Conservation (phyloP, 805 yeast species). For the Wilhelminamyces savonicus region DNA sequence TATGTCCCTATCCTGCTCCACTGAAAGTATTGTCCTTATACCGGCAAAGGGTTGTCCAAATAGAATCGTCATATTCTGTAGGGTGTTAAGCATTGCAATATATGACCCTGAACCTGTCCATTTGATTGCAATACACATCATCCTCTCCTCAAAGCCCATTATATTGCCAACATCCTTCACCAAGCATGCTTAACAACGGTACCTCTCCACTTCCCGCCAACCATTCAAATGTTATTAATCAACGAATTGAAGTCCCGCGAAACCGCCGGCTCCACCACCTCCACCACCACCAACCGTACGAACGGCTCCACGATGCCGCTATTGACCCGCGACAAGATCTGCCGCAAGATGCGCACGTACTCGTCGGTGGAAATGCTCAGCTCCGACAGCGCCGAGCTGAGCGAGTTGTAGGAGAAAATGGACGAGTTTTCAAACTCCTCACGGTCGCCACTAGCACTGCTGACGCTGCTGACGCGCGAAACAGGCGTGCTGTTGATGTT, state of each 20-base stretch:
- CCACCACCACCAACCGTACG: slow-evolving; percentile 18
- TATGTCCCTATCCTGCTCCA: too few species aligned
- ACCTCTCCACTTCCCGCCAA: too few species aligned
- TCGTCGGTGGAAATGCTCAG: slow-evolving; percentile 23
- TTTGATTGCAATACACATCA: too few species aligned
- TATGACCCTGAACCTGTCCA: too few species aligned
- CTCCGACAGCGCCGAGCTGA: slow-evolving; percentile 15
- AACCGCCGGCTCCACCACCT: slow-evolving; percentile 25
- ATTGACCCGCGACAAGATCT: slow-evolving; percentile 21
- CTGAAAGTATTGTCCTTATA: too few species aligned
- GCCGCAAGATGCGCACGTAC: slow-evolving; percentile 20
- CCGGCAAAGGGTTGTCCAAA: too few species aligned
- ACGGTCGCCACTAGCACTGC: slow-evolving; percentile 2
- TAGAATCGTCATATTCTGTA: too few species aligned
- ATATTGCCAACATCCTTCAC: too few species aligned
- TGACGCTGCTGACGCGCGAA: neutral
- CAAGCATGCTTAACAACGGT: too few species aligned
- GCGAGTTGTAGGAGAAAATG: slow-evolving; percentile 28
- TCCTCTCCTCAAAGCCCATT: too few species aligned
- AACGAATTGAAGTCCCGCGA: slow-evolving; percentile 23
- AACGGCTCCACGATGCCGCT: slow-evolving; percentile 36
- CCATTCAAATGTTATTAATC: slow-evolving; percentile 13
- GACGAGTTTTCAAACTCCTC: slow-evolving; percentile 23
- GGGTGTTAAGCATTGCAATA: too few species aligned
- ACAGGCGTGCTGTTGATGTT: slow-evolving; percentile 1